Base-by-base conservation (phyloP, 495 filamentous ascomycete species). In the Penicillium macrosclerotiorum region DNA sequence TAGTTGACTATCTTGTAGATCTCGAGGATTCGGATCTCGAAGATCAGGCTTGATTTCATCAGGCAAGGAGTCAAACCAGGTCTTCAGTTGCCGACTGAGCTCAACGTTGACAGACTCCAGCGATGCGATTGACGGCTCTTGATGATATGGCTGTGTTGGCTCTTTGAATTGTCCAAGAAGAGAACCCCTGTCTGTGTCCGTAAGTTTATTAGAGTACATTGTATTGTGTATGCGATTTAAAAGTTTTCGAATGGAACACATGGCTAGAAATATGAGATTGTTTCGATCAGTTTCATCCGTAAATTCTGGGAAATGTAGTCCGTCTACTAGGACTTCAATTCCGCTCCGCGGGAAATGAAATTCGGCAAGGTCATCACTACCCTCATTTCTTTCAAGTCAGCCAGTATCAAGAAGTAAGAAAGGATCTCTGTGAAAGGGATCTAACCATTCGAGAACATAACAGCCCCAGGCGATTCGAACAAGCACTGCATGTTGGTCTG, bases 211-310 rank as follows among this genome's bases (percentile, higher is more conserved):
- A 33, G 49, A 12, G 24, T 56, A 52, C 20, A 56, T 42, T 12
- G 52, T 51, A 11, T 29, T 56, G 36, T 56, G 53, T 14, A 47
- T 52, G 13, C 50, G 42, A 13, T 57, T 54, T 12, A 57, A 34
- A 19, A 57, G 42, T 41, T 50, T 57, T 5, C 54, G 50, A 16
- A 53, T 47, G 8, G 50, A 57, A 19, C 50, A 54, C 54, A 57
- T 57, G n/a, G 54, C 45, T 16, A 57, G 54, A 13, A 57, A 57
- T 14, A 39, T 32, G 1, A 49, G 37, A 9, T 49, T 41, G 9
- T 40, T 40, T 9, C 23, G 33, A 13, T 50, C 42, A 22, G 5
- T 33, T 37, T 8, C 27, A 14, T 42, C 40, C 13, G 38, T 37
- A 20, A 46, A 53, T 43, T 47, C 42, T 17, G 34, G 54, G 27